A percentile compares a stretch with the other conserved stretches of the same genome.
Conservation (phyloP, 2,329 filamentous ascomycete genomes). For the Alternaria incomplexa region DNA sequence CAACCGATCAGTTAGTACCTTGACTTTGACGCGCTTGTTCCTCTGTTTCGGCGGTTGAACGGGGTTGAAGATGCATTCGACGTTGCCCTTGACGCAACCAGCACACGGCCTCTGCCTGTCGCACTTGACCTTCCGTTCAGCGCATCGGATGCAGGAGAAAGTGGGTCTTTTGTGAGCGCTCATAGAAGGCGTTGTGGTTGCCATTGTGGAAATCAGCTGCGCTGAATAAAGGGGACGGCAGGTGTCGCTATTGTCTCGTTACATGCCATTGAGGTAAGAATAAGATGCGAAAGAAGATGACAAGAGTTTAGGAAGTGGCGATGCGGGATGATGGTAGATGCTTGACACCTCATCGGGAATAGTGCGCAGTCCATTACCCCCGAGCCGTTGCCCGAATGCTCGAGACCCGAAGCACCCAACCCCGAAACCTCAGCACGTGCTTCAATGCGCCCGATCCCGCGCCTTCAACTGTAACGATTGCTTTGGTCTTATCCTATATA, state of each 20-base stretch:
- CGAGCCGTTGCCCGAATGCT: neutral
- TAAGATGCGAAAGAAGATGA: neutral
- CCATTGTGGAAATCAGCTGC: neutral
- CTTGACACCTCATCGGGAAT: neutral
- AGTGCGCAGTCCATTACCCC: neutral
- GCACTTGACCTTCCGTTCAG: conserved; percentile 34
- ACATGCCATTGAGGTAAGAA: neutral
- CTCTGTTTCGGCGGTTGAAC: conserved; percentile 10
- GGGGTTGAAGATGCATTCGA: conserved; percentile 24
- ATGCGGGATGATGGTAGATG: neutral
- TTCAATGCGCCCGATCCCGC: neutral
- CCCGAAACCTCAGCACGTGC: neutral
- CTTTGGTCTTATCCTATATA: neutral
- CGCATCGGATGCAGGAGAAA: conserved; percentile 26
- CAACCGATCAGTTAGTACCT: conserved; percentile 23
- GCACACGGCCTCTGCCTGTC: conserved; percentile 30
- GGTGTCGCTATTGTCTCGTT: neutral
- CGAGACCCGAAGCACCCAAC: neutral
- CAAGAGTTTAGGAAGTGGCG: neutral
- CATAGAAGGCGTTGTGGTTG: neutral
- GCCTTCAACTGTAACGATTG: neutral
- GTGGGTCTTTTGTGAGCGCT: neutral
- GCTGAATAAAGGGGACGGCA: neutral
- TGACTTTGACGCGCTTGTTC: conserved; percentile 8
- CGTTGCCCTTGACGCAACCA: conserved; percentile 23